Evolutionary conservation across 2,329 filamentous ascomycete species (phyloP), one percentile per base, ranked within the genome.

Genomic region (Hymenoscyphus salicellus): DNA sequence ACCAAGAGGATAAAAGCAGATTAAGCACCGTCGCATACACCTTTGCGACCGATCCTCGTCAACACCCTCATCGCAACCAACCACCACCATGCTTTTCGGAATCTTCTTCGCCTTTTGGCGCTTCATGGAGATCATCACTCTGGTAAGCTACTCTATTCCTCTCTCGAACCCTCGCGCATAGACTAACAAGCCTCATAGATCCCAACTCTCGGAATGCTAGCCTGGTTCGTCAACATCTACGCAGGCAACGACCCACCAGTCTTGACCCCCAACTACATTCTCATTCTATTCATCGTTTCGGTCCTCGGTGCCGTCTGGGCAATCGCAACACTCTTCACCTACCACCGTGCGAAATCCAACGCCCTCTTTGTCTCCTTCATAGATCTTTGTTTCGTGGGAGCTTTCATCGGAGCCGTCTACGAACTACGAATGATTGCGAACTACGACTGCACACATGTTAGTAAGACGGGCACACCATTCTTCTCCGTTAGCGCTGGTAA

Each of bases 361-460:
- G 82, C 86, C n/a, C 78, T 78, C 67, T 88, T 88, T 76, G 83
- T 89, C 66, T 78, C 81, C 62, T 70, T 88, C 66, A 71, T 89
- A 75, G 87, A 89, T 76, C 77, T 88, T 14, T 78, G 77, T 72
- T 87, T 90, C 73, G 79, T 88, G 65, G 87, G 86, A 69, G 85
- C 85, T 64, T 81, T 89, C 72, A 88, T 89, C 72, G 86, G 84
- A 46, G 84, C 76, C 70, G 84, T 88, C 63, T 88, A 84, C 77
- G 80, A 80, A 69, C 80, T 89, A 60, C 82, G 86, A 70, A 82
- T 80, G 72, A 86, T 89, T 74, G 77, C 83, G 17, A 74, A 81
- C 65, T 84, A 86, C 63, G 83, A 92, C 80, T 98, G 94, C 83
- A 79, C 84, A 20, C 77, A 81, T 75, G 83, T 92, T 76, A 73